Percentiles rank a stretch among this genome's conserved stretches.
Evolutionary conservation across 2,329 filamentous ascomycete species (phyloP).

Genomic region (Aciculosporium take): DNA sequence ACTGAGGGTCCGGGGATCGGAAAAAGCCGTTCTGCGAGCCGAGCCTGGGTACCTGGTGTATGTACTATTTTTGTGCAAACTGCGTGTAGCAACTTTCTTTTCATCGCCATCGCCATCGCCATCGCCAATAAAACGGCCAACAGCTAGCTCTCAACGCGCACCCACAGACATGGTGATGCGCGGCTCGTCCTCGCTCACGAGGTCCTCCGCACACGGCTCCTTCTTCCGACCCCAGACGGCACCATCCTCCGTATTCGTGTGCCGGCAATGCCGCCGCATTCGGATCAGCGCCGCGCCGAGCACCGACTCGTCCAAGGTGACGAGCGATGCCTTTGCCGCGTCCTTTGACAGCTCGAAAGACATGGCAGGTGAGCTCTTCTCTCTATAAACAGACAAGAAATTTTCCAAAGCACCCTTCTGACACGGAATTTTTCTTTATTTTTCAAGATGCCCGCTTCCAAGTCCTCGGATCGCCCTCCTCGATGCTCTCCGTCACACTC

Average conservation of each 20-base stretch:
- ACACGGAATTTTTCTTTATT: not conserved
- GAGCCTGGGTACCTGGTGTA: not conserved
- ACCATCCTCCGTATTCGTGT: constrained; percentile 29
- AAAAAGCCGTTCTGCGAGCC: constrained; percentile 16
- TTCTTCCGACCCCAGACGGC: constrained; percentile 14
- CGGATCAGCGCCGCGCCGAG: constrained; percentile 49
- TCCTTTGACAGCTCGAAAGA: constrained; percentile 30
- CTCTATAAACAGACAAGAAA: not conserved
- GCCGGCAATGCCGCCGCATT: constrained; percentile 43
- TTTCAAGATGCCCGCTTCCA: constrained; percentile 83
- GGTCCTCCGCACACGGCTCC: constrained; percentile 21
- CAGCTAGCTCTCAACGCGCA: not conserved
- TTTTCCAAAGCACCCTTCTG: not conserved
- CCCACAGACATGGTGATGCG: constrained; percentile 24
- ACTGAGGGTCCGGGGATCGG: constrained; percentile 10
- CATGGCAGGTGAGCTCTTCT: constrained; percentile 30
- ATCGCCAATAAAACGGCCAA: too few relatives aligned
- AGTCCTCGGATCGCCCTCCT: constrained; percentile 82
- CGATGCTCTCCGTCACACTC: constrained; percentile 81
- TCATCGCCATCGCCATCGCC: too few relatives aligned
- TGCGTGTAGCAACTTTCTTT: too few relatives aligned
- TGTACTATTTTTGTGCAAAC: too few relatives aligned
- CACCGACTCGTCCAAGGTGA: constrained; percentile 35
- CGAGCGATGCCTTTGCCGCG: constrained; percentile 42
- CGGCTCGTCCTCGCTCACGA: constrained; percentile 26